A percentile compares a stretch with the other conserved stretches of the same genome.
Evolutionary conservation across 257 asterid species (phyloP).

Genomic region (Ocimum tenuiflorum): DNA sequence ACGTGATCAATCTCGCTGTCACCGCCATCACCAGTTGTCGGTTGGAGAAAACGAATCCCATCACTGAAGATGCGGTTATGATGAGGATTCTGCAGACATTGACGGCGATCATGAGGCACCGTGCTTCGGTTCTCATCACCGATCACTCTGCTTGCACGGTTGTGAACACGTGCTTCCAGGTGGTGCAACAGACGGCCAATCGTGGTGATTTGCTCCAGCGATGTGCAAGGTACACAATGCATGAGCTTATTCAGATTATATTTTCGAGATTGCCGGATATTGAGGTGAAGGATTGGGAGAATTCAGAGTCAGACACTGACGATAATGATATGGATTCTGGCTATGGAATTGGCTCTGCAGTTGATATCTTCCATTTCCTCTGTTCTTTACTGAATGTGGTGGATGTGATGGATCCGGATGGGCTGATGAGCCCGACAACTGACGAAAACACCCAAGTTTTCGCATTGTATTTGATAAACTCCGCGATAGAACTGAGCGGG

Average conservation of each 20-base stretch:
- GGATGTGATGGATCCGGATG: slow-evolving; percentile 54
- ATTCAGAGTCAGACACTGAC: slow-evolving; percentile 79
- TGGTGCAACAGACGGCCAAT: slow-evolving; percentile 67
- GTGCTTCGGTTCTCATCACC: slow-evolving; percentile 54
- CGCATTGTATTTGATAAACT: slow-evolving; percentile 62
- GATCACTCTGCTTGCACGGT: slow-evolving; percentile 73
- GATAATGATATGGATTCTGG: slow-evolving; percentile 59
- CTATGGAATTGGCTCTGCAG: slow-evolving; percentile 69
- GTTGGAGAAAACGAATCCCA: slow-evolving; percentile 60
- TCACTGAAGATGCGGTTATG: slow-evolving; percentile 73
- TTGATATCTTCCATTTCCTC: slow-evolving; percentile 82
- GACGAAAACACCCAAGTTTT: slow-evolving; percentile 75
- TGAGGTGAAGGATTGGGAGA: slow-evolving; percentile 73
- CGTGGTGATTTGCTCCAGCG: slow-evolving; percentile 79
- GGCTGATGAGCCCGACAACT: slow-evolving; percentile 33
- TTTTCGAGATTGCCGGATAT: slow-evolving; percentile 64
- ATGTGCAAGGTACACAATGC: slow-evolving; percentile 76
- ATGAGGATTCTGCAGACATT: slow-evolving; percentile 67
- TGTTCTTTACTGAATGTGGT: slow-evolving; percentile 83
- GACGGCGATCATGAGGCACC: slow-evolving; percentile 65
- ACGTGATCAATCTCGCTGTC: slow-evolving; percentile 45
- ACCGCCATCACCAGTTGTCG: slow-evolving; percentile 61
- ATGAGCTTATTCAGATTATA: slow-evolving; percentile 68
- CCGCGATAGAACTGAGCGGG: slow-evolving; percentile 77
- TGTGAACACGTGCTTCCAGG: slow-evolving; percentile 85